Percentiles rank a stretch among this genome's conserved stretches.
These are phyloP conservation scores for Astraeus odoratus DNA, from an alignment of 768 basidiomycete genomes.

Conservation along the genomic window DNA sequence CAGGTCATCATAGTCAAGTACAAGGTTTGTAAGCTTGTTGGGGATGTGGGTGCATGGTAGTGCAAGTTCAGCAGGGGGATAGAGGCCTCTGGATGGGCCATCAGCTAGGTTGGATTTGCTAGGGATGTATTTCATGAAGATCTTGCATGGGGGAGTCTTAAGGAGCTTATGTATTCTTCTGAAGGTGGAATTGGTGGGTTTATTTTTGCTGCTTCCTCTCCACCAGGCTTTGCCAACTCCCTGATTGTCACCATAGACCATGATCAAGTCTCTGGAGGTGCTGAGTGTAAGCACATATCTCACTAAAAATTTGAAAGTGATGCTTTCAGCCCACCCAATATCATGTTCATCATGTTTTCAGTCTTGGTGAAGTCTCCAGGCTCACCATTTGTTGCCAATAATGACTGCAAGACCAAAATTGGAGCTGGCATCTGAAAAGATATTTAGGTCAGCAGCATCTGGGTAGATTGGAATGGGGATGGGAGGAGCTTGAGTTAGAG, in stretches of 20 bases:
- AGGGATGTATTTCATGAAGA: neutral
- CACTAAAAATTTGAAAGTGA: too few species aligned
- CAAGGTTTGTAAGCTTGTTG: too few species aligned
- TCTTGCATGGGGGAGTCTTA: too few species aligned
- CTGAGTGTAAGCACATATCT: too few species aligned
- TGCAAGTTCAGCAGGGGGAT: too few species aligned
- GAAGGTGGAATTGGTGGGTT: constrained; percentile 11
- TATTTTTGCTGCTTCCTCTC: constrained; percentile 7
- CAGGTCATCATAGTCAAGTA: too few species aligned
- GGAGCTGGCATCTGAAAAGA: constrained; percentile 15
- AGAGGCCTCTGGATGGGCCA: neutral
- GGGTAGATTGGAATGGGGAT: constrained; percentile 10
- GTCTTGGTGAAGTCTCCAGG: constrained; percentile 10
- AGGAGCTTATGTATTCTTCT: constrained; percentile 2
- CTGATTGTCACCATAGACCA: constrained; percentile 9
- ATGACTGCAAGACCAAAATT: constrained; percentile 8
- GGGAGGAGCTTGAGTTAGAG: neutral
- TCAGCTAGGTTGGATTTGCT: constrained; percentile 7
- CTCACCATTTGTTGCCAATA: constrained; percentile 15
- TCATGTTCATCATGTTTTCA: constrained; percentile 8
- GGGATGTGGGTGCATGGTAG: too few species aligned
- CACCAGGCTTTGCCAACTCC: constrained; percentile 16
- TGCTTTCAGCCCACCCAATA: too few species aligned
- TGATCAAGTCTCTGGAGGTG: too few species aligned
- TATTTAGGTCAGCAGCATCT: constrained; percentile 2